Evolutionary conservation across 1,284 basidiomycete genomes (phyloP), one percentile per base, ranked within the genome.

Genomic region (Neolentinus lepideus): DNA sequence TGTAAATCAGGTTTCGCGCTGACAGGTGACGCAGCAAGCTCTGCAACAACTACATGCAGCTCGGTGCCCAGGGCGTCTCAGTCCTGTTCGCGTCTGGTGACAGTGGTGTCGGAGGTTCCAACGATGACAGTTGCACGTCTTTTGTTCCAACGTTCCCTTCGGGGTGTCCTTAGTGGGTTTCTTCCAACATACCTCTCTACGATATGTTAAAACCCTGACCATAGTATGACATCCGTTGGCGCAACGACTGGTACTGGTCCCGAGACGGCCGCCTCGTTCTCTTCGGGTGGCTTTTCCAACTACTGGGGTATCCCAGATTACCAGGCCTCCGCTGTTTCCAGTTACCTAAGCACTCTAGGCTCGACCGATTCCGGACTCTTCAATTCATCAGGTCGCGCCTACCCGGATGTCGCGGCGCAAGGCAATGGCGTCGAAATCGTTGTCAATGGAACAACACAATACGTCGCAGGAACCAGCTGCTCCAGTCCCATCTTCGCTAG

Each of bases 361-460:
- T 65, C 60, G 60, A 74, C 71, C 55, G 64, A 68, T 53, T 33
- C 56, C 3, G 68, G 63, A 36, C 67, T 57, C 35, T 77, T 72
- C 67, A 75, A 73, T 60, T 54, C 61, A 2, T 59, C 57, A 8
- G 74, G 75, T 2, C 72, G 75, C 50, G 75, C 59, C 3, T 76
- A 71, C 67, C 75, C 75, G 1, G 75, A 77, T 57, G 66, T 77
- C 25, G 58, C 71, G 10, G 68, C 74, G 0, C 74, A 75, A 57
- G 75, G 74, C 54, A 57, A 56, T 51, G 62, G 63, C 35, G 54
- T 66, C 50, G 63, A 67, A 45, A 67, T 71, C 54, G 63, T 67
- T 16, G 57, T 55, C 46, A 66, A 60, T 12, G 66, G 64, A 14
- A 19, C 46, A 22, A 51, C 62, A 0, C 65, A 59, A 19, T 52